A percentile compares a stretch with the other conserved stretches of the same genome.
These are phyloP conservation scores for Micromonas commoda DNA, from an alignment of 139 green algal genomes.

Conservation along the genomic window DNA sequence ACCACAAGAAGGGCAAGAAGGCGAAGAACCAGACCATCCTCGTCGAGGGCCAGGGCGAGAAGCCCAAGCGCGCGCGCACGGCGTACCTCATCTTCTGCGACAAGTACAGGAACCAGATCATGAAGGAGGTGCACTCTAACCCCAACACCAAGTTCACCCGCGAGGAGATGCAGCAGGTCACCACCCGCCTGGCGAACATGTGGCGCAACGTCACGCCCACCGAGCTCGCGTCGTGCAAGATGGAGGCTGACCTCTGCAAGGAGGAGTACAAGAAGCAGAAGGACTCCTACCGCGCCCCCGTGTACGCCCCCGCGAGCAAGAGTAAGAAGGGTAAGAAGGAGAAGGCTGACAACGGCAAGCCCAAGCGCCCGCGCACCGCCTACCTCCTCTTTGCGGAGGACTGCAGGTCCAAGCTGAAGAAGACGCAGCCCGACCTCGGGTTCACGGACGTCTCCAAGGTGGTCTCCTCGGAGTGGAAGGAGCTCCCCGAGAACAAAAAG, in stretches of 20 bases:
- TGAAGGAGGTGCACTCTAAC: conserved; percentile 1
- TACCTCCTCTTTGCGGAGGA: conserved; percentile 11
- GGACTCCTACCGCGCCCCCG: background rate
- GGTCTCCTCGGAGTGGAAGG: background rate
- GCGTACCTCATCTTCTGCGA: conserved; percentile 18
- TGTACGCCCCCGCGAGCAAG: background rate
- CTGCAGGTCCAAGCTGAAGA: background rate
- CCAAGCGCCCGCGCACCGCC: background rate
- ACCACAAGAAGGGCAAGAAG: background rate
- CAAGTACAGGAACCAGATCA: background rate
- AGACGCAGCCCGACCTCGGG: background rate
- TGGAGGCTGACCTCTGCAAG: background rate
- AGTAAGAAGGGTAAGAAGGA: background rate
- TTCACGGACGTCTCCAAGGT: background rate
- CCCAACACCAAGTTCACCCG: background rate
- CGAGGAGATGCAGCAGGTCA: conserved; percentile 12
- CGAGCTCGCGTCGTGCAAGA: background rate
- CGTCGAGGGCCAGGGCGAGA: conserved; percentile 9
- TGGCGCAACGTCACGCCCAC: background rate
- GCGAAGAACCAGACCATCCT: background rate
- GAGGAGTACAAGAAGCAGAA: background rate
- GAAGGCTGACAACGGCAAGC: background rate
- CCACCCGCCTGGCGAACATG: background rate
- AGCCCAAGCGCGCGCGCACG: conserved; percentile 13
- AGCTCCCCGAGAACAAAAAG: background rate